Evolutionary conservation across 441 rosid species (phyloP).

Genomic region (Pelargonium cotyledonis): DNA sequence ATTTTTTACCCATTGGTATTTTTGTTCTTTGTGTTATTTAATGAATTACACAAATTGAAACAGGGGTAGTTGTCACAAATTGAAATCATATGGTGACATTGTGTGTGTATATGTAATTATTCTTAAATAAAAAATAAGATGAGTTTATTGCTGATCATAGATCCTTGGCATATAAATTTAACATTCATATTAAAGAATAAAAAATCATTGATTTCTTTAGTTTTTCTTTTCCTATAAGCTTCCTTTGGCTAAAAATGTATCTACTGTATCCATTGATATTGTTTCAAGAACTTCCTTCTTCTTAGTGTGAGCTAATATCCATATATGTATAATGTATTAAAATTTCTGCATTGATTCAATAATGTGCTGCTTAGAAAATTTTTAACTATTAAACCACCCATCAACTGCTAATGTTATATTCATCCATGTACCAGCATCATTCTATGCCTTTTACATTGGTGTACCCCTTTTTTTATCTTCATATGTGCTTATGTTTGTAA

Average conservation of each 20-base stretch:
- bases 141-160: background rate
- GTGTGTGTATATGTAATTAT: too few species aligned
- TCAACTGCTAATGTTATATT: background rate
- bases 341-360: background rate
- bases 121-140: background rate
- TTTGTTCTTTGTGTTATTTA: background rate
- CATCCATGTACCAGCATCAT: background rate
- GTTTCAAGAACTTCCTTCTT: background rate
- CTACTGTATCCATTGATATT: too few species aligned
- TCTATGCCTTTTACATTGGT: background rate
- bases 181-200: background rate
- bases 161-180: background rate
- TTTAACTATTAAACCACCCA: background rate
- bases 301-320: background rate
- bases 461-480: background rate
- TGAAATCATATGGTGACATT: too few species aligned
- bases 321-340: background rate
- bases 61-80: too few species aligned
- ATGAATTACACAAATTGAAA: background rate
- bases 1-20: background rate
- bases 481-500: background rate
- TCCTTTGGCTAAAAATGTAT: too few species aligned
- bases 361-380: background rate
- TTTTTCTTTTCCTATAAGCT: too few species aligned
- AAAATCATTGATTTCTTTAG: background rate